Percentiles rank a stretch among this genome's conserved stretches.
Conservation (phyloP, 208 protist genomes). For the Acanthamoeba lenticulata region DNA sequence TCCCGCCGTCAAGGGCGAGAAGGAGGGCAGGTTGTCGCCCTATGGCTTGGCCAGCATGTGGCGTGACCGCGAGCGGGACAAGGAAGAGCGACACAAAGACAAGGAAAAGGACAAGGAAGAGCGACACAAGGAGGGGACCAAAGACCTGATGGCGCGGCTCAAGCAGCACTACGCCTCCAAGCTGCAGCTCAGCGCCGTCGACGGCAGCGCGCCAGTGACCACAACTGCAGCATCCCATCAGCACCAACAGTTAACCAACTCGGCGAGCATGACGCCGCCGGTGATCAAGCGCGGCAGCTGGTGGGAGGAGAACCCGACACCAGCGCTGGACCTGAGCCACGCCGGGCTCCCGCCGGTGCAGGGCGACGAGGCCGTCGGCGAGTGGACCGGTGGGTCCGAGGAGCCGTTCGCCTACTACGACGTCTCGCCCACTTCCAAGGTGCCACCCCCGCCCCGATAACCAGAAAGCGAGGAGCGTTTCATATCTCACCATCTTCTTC, state of each 20-base stretch:
- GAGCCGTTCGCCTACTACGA: not conserved
- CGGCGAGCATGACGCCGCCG: not conserved
- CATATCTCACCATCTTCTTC: not conserved
- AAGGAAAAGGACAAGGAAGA: not conserved
- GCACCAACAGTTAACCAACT: not conserved
- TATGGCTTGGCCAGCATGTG: not conserved
- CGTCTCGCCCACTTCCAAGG: not conserved
- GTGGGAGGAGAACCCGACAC: too few species aligned
- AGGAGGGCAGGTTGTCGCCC: not conserved
- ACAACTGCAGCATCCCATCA: too few species aligned
- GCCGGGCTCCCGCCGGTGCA: not conserved
- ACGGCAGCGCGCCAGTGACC: not conserved
- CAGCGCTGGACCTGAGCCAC: too few species aligned
- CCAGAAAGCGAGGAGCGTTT: not conserved
- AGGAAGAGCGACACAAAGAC: not conserved
- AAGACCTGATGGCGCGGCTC: not conserved
- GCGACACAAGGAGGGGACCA: not conserved
- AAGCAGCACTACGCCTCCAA: constrained; percentile 43
- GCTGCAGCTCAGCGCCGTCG: not conserved
- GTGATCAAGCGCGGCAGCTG: not conserved
- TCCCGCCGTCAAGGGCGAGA: not conserved
- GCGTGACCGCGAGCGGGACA: not conserved
- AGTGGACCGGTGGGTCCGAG: not conserved
- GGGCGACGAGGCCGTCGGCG: not conserved
- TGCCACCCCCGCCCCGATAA: not conserved